phyloP scores from a whole-genome alignment of 139 green algal species.

The Pseudopediastrum boryanum region DNA sequence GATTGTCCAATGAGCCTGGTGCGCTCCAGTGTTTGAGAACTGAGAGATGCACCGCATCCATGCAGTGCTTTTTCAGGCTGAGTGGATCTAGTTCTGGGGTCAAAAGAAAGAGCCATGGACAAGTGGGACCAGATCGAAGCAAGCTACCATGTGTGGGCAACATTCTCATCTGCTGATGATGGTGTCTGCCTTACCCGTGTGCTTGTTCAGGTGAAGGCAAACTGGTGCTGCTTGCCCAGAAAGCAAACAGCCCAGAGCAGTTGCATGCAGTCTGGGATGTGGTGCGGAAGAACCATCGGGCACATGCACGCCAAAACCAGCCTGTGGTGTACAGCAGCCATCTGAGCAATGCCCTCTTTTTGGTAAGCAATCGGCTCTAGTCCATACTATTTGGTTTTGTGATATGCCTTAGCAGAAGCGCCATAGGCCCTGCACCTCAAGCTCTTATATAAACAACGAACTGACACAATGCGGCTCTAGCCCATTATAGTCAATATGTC shows the following conservation, averaged over 20 bases:
- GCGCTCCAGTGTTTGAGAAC: too few relatives aligned
- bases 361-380: not conserved
- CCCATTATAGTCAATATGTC: too few relatives aligned
- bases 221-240: slow-evolving; percentile 6
- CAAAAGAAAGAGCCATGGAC: too few relatives aligned
- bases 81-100: too few relatives aligned
- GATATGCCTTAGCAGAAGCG: not conserved
- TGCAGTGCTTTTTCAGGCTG: too few relatives aligned
- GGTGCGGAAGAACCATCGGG: slow-evolving; percentile 9
- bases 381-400: not conserved
- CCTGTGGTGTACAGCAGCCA: not conserved
- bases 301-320: not conserved
- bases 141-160: too few relatives aligned
- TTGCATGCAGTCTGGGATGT: not conserved
- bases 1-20: too few relatives aligned
- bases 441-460: too few relatives aligned
- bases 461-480: too few relatives aligned
- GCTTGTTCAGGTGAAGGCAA: not conserved
- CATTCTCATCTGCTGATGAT: too few relatives aligned
- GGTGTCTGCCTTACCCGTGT: not conserved
- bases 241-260: not conserved
- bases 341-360: not conserved
- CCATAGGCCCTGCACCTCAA: not conserved
- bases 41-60: too few relatives aligned
- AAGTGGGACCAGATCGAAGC: too few relatives aligned